Conservation (phyloP, 2,329 filamentous ascomycete genomes). For the Fusarium neocosmosporiellum region DNA sequence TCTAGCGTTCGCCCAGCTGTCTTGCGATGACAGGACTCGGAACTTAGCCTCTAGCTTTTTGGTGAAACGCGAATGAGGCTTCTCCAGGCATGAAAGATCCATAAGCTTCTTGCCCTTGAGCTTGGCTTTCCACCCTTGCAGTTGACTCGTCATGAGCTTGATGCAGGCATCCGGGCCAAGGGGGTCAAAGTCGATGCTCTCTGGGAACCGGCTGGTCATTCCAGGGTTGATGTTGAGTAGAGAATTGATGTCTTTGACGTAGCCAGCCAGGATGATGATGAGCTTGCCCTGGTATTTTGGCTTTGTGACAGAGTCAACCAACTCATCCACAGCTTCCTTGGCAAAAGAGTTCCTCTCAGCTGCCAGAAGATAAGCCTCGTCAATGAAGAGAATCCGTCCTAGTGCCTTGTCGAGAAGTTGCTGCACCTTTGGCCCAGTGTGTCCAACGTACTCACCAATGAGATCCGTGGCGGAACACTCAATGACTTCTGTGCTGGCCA, state of each 20-base stretch:
- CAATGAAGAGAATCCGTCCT: constrained; percentile 76
- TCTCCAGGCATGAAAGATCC: constrained; percentile 43
- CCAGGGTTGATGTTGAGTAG: constrained; percentile 72
- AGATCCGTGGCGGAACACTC: constrained; percentile 77
- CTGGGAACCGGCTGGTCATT: constrained; percentile 73
- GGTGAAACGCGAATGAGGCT: constrained; percentile 12
- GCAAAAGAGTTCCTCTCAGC: constrained; percentile 63
- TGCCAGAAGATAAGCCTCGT: constrained; percentile 75
- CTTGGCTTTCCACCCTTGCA: constrained; percentile 48
- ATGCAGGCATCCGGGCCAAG: constrained; percentile 57
- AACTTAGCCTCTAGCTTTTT: constrained; percentile 48
- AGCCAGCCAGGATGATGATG: constrained; percentile 76
- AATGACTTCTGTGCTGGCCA: constrained; percentile 68
- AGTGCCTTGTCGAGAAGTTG: constrained; percentile 68
- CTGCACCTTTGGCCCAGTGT: constrained; percentile 75
- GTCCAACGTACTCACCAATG: constrained; percentile 75
- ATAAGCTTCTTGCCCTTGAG: constrained; percentile 33
- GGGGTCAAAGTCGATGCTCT: constrained; percentile 66
- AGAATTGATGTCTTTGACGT: constrained; percentile 72
- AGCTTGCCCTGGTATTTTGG: constrained; percentile 68
- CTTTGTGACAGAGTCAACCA: constrained; percentile 65
- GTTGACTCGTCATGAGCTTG: constrained; percentile 47
- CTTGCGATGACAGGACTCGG: constrained; percentile 51
- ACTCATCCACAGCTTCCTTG: constrained; percentile 65
- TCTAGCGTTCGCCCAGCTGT: constrained; percentile 71